Evolutionary conservation across 768 basidiomycete species (phyloP).

Genomic region (Galerina marginata): DNA sequence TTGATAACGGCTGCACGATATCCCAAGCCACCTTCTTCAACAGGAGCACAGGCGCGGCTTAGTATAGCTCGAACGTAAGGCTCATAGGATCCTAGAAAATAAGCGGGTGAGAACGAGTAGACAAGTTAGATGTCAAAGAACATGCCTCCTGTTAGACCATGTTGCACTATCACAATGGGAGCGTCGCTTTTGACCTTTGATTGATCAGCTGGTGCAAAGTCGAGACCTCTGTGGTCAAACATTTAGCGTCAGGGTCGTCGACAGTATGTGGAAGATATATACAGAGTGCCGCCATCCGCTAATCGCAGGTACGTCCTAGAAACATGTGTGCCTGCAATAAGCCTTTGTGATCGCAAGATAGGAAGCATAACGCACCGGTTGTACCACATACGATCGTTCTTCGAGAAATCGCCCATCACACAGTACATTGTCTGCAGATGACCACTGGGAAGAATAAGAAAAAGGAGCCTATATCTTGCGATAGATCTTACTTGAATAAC

Average conservation of each 20-base stretch:
- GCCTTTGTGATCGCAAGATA: not conserved
- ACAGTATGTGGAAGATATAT: conserved; percentile 24
- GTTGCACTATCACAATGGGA: conserved; percentile 62
- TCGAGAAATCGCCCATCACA: conserved; percentile 65
- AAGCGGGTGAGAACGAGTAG: conserved; percentile 11
- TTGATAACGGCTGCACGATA: conserved; percentile 92
- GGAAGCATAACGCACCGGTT: conserved; percentile 44
- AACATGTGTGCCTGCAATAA: not conserved
- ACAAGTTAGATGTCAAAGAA: not conserved
- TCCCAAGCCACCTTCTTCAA: conserved; percentile 83
- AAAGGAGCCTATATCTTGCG: not conserved
- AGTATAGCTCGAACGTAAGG: conserved; percentile 87
- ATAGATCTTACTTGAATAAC: conserved; percentile 48
- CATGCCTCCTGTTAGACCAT: conserved; percentile 60
- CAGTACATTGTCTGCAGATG: conserved; percentile 69
- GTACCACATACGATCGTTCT: conserved; percentile 59
- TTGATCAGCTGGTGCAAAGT: conserved; percentile 59
- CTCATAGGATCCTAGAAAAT: conserved; percentile 79
- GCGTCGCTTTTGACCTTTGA: conserved; percentile 42
- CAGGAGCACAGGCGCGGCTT: conserved; percentile 69
- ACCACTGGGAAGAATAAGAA: conserved; percentile 43
- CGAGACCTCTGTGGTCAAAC: conserved; percentile 55
- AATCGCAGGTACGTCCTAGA: conserved; percentile 53
- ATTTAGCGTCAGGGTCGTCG: conserved; percentile 1
- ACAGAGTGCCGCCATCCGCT: conserved; percentile 72